A percentile compares a stretch with the other conserved stretches of the same genome.
Evolutionary conservation across 192 early-diverging fungal species (phyloP).

Genomic region (Umbelopsis isabellina): DNA sequence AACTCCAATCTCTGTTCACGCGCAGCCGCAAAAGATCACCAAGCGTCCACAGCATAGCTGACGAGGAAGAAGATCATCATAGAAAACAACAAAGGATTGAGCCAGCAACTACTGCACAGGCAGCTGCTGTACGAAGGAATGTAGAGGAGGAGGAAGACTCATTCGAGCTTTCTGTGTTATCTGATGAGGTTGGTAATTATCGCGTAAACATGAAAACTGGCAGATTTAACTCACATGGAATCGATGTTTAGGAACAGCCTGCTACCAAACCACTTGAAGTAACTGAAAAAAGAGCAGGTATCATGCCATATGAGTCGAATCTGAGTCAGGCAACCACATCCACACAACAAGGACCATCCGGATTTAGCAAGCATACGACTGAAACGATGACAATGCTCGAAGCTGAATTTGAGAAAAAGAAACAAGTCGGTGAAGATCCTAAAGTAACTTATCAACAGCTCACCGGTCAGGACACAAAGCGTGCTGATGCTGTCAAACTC

Average conservation of each 20-base stretch:
- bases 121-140: conserved; percentile 33
- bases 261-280: neutral
- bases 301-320: neutral
- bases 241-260: conserved; percentile 25
- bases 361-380: conserved; percentile 63
- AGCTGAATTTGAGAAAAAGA: conserved; percentile 44
- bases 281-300: neutral
- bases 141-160: neutral
- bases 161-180: neutral
- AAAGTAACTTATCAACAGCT: conserved; percentile 22
- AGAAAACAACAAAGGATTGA: conserved; percentile 31
- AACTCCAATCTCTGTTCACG: conserved; percentile 41
- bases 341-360: conserved; percentile 26
- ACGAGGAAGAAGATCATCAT: conserved; percentile 2
- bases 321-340: conserved; percentile 28
- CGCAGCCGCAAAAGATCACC: conserved; percentile 33
- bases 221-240: too few relatives aligned
- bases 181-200: neutral
- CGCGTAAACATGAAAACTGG: neutral
- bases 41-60: neutral
- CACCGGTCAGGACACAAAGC: conserved; percentile 48
- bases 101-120: conserved; percentile 41
- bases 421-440: conserved; percentile 28
- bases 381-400: conserved; percentile 66
- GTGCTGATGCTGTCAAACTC: conserved; percentile 74